phyloP scores from a whole-genome alignment of 345 rosid species.

The Pistacia vera region DNA sequence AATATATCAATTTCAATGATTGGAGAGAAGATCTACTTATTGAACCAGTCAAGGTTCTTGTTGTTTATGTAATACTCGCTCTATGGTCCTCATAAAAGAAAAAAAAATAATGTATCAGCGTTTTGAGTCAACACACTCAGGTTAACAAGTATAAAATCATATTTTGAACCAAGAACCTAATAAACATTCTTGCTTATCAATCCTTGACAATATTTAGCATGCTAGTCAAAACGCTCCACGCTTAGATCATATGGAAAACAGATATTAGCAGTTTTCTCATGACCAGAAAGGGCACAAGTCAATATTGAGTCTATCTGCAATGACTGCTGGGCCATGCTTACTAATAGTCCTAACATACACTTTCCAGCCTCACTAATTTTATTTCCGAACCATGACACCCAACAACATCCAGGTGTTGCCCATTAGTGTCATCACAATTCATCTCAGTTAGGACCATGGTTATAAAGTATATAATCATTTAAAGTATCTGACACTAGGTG shows the following conservation, averaged over 20 bases:
- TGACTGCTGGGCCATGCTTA: neutral
- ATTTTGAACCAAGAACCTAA: neutral
- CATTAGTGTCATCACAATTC: neutral
- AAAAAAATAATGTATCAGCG: neutral
- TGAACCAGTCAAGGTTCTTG: constrained; percentile 1
- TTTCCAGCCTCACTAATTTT: neutral
- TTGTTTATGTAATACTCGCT: neutral
- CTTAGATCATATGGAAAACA: neutral
- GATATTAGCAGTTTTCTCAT: neutral
- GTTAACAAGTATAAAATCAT: neutral
- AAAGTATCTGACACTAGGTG: neutral
- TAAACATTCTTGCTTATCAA: neutral
- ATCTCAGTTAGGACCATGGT: neutral
- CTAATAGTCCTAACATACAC: neutral
- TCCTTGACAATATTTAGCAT: neutral
- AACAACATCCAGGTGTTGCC: neutral
- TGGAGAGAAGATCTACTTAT: neutral
- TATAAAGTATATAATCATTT: neutral
- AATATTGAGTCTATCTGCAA: neutral
- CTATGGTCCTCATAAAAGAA: neutral
- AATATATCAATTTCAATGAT: neutral
- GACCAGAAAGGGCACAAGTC: neutral
- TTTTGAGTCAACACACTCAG: neutral
- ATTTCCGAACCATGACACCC: neutral
- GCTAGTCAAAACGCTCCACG: neutral